These are phyloP conservation scores for Termitomyces sp. DNA, from an alignment of 768 basidiomycete genomes.

Conservation along the genomic window DNA sequence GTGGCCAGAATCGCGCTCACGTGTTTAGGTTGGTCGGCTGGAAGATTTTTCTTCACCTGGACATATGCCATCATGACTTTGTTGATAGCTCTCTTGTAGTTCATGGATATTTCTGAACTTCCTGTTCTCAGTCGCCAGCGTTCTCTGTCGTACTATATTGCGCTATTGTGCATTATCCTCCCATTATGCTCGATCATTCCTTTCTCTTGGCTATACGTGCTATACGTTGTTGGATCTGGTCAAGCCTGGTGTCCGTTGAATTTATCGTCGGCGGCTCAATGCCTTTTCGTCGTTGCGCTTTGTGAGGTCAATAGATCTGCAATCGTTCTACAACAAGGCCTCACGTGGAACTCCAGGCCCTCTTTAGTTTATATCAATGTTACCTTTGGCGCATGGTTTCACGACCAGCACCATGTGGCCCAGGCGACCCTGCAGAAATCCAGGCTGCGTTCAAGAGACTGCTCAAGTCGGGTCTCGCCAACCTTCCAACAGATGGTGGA, in stretches of 20 bases:
- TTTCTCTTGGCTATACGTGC: conserved; percentile 57
- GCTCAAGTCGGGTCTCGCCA: conserved; percentile 58
- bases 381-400: conserved; percentile 44
- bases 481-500: conserved; percentile 42
- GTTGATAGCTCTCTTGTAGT: neutral
- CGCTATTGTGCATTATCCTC: conserved; percentile 46
- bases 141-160: conserved; percentile 49
- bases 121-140: conserved; percentile 32
- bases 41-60: neutral
- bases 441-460: conserved; percentile 54
- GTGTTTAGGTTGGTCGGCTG: neutral
- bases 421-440: conserved; percentile 50
- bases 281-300: conserved; percentile 43
- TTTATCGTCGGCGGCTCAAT: conserved; percentile 30
- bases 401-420: conserved; percentile 34
- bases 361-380: conserved; percentile 64
- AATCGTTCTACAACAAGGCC: neutral
- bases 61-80: neutral
- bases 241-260: conserved; percentile 26
- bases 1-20: conserved; percentile 12
- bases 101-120: conserved; percentile 31
- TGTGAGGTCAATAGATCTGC: conserved; percentile 43
- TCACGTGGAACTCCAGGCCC: conserved; percentile 33
- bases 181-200: conserved; percentile 64
- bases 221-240: conserved; percentile 41